Evolutionary conservation across 768 basidiomycete species (phyloP), one percentile per base, ranked within the genome.

Genomic region (Macrolepiota dolichaula): DNA sequence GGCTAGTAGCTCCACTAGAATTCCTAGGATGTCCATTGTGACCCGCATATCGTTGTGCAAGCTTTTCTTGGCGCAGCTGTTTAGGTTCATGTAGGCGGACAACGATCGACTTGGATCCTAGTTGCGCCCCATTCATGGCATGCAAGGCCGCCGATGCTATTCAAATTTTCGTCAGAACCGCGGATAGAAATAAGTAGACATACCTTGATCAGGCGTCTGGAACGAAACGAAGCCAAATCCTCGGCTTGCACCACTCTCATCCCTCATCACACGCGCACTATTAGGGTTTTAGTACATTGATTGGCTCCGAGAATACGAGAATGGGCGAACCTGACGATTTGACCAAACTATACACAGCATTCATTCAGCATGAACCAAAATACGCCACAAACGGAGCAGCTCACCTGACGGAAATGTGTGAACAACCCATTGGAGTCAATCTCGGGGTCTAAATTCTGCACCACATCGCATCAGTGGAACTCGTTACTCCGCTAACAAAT

Each of bases 211-310:
- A 22, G 93, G 90, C 9, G 85, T 82, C 70, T 93, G 90, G 74
- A 77, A 96, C 2, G 91, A 92, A 46, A 96, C 94, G 68, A 96
- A 96, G 29, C 94, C 94, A 70, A 96, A 96, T 10, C 94, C 89
- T 65, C 91, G 87, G 73, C 89, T 88, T 54, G 88, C 86, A 36
- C 91, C 89, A 61, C 63, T 74, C 68, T 95, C 93, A 66, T 91
- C 92, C 24, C 91, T 85, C 94, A 96, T 95, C 44, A 96, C 93
- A 61, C 94, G 88, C 49, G 94, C 94, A 75, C 92, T 93, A 37
- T 24, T 9, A 57, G n/a, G 22, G 37, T 7, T 12, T 55, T 4
- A 55, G 32, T 57, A 35, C 22, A n/a, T 40, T 35, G 44, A 49
- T 19, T n/a, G 50, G n/a, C 6, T 44, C 42, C 19, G 3, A 53